Evolutionary conservation across 306 rosid genomes (phyloP), one percentile per base, ranked within the genome.

Genomic region (Hippophae tibetana): DNA sequence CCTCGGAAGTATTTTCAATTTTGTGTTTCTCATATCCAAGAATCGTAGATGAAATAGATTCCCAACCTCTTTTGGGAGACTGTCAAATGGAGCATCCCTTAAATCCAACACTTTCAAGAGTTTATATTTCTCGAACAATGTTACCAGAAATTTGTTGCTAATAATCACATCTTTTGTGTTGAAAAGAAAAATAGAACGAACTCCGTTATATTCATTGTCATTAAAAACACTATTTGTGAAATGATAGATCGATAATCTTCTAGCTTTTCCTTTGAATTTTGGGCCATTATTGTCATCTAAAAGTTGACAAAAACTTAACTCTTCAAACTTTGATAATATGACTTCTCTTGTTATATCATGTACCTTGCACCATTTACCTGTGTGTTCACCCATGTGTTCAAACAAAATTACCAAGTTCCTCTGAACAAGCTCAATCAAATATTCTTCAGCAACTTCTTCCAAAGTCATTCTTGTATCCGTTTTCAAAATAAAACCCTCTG

Each of bases 181-280:
- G 31, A 61, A 61, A 5, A 61, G 6, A 40, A 61, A 61, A 47
- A 47, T 40, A 25, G 65, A 61, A 7, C 65, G 65, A 61, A 61
- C 23, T 18, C 23, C 23, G 1, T 18, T 18, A 18, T 18, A 18
- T 18, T 18, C 23, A 18, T 0, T 18, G 13, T 47, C 45, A 11
- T 8, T 12, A 5, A 5, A 6, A 11, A 48, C 0, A 48, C 8
- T 40, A 1, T 10, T 10, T 31, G 9, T 23, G 31, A 10, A 8
- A 7, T 52, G 23, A 52, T 64, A 40, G 51, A 52, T 64, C 5
- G 59, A 56, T 27, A 53, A 10, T 6, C 69, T 51, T 7, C 63
- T 40, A 23, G 5, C n/a, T 59, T 59, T 59, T 14, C 25, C 53
- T n/a, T 23, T 59, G 0, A 2, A 26, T 13, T 13, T 9, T 12